Evolutionary conservation across 202 grass and related monocot species (phyloP).

Genomic region (Dendrocalamus latiflorus): DNA sequence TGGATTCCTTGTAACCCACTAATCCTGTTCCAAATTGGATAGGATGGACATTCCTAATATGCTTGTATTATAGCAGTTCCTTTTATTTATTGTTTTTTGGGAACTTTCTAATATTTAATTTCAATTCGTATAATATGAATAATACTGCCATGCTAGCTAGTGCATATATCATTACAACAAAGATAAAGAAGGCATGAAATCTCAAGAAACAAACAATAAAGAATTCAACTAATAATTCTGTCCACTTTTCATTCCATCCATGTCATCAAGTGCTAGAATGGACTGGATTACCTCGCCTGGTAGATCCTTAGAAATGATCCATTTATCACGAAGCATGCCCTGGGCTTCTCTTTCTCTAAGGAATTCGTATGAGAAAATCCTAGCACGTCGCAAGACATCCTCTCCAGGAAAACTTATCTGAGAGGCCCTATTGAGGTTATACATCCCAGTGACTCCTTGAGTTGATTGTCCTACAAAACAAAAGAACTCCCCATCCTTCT

Average conservation of each 20-base stretch:
- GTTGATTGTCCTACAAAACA: constrained; percentile 87
- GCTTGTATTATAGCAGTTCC: background rate
- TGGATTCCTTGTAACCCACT: background rate
- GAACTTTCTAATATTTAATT: background rate
- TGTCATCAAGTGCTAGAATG: background rate
- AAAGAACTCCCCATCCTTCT: constrained; percentile 87
- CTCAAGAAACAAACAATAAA: background rate
- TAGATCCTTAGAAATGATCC: constrained; percentile 85
- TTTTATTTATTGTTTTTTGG: background rate
- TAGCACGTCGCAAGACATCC: constrained; percentile 57
- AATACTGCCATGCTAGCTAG: background rate
- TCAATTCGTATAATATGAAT: background rate
- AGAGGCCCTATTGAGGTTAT: constrained; percentile 83
- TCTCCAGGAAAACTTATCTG: constrained; percentile 63
- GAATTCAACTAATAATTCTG: background rate
- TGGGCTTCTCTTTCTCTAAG: constrained; percentile 53
- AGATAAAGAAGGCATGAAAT: background rate
- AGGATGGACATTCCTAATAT: background rate
- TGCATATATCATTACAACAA: background rate
- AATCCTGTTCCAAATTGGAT: background rate
- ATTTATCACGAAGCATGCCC: constrained; percentile 62
- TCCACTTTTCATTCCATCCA: background rate
- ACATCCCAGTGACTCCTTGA: constrained; percentile 91
- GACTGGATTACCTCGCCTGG: constrained; percentile 61
- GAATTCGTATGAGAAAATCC: constrained; percentile 55